Conservation (phyloP, 345 rosid genomes). For the Eucalyptus marginata region DNA sequence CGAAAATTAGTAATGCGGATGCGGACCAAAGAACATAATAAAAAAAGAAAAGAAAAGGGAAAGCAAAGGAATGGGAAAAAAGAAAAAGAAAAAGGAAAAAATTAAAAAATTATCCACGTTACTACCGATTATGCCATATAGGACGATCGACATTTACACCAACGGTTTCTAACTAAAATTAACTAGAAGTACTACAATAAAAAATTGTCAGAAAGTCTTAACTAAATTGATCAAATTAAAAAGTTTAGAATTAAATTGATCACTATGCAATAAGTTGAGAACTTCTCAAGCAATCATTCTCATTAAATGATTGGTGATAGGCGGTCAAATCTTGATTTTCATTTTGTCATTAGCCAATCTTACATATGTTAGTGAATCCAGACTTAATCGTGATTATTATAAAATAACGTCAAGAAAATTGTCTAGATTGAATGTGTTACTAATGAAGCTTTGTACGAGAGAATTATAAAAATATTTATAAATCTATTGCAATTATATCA, state of each 20-base stretch:
- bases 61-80: neutral
- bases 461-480: too few relatives aligned
- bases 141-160: accelerated
- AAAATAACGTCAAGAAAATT: neutral
- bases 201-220: accelerated
- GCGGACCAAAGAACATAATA: accelerated
- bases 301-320: neutral
- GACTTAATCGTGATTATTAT: neutral
- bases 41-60: neutral
- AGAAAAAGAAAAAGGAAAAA: neutral
- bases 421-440: neutral
- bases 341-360: neutral
- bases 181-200: neutral
- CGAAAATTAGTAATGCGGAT: accelerated
- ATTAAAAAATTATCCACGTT: accelerated
- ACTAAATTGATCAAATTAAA: accelerated
- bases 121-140: accelerated
- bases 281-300: neutral
- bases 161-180: neutral
- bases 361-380: neutral
- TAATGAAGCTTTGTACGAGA: neutral
- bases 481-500: accelerated
- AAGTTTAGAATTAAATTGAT: too few relatives aligned
- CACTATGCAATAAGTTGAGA: neutral
- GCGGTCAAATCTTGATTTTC: neutral